These are phyloP conservation scores for Turnera subulata DNA, from an alignment of 345 rosid species.

Conservation along the genomic window DNA sequence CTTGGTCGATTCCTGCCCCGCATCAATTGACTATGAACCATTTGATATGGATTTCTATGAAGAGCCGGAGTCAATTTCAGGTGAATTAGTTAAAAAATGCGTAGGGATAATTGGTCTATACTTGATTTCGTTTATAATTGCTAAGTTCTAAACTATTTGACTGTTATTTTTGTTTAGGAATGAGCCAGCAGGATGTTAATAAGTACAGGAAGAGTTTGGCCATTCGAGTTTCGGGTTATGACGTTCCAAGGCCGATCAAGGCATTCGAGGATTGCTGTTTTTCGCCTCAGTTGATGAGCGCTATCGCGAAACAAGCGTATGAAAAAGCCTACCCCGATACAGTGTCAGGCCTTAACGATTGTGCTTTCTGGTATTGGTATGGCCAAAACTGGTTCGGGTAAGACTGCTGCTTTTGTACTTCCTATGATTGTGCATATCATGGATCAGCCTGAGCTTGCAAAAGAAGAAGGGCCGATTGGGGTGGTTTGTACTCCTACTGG, in stretches of 20 bases:
- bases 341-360: constrained; percentile 83
- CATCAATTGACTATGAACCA: constrained; percentile 85
- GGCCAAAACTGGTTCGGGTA: constrained; percentile 99
- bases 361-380: constrained; percentile 91
- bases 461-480: constrained; percentile 92
- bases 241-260: constrained; percentile 78
- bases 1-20: constrained; percentile 68
- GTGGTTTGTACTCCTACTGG: constrained; percentile 97
- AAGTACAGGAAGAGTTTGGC: constrained; percentile 68
- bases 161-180: constrained; percentile 32
- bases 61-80: constrained; percentile 66
- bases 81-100: constrained; percentile 23
- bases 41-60: constrained; percentile 87
- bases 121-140: background rate
- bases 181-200: constrained; percentile 72
- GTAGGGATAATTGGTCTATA: background rate
- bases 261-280: constrained; percentile 87
- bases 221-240: constrained; percentile 91
- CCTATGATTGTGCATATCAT: constrained; percentile 94
- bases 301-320: constrained; percentile 83
- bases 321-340: constrained; percentile 88
- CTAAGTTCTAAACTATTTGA: background rate
- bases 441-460: constrained; percentile 95
- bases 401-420: constrained; percentile 97
- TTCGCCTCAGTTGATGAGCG: constrained; percentile 65